phyloP scores from a whole-genome alignment of 192 early-diverging fungal genomes.

The Backusella sp. region DNA sequence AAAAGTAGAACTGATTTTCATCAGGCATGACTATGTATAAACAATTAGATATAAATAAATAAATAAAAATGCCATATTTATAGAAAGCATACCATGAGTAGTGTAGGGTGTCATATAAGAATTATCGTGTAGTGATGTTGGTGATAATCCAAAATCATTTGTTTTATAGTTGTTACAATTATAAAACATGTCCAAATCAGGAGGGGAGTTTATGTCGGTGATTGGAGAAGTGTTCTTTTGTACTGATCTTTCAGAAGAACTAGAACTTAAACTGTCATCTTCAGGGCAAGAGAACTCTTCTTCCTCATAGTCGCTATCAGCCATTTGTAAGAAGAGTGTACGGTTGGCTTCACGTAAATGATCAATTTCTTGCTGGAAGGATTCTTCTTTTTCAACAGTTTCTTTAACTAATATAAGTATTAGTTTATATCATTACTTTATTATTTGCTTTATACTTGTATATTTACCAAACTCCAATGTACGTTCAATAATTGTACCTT shows the following conservation, averaged over 20 bases:
- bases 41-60: not conserved
- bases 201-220: not conserved
- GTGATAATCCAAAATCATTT: not conserved
- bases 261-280: not conserved
- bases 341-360: slow-evolving; percentile 22
- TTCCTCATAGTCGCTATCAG: slow-evolving; percentile 5
- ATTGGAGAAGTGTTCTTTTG: not conserved
- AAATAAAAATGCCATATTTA: not conserved
- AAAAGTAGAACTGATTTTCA: slow-evolving; percentile 4
- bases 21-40: not conserved
- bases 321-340: slow-evolving; percentile 7
- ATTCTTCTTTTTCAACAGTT: slow-evolving; percentile 32
- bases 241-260: not conserved
- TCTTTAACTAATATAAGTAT: slow-evolving; percentile 24
- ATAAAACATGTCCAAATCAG: not conserved
- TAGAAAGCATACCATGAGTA: not conserved
- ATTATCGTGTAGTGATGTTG: not conserved
- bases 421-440: slow-evolving; percentile 41
- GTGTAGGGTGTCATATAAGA: not conserved
- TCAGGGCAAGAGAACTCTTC: not conserved
- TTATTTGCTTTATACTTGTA: not conserved
- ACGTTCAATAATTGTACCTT: slow-evolving; percentile 76
- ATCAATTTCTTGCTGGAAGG: slow-evolving; percentile 25
- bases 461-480: slow-evolving; percentile 60
- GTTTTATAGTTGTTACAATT: not conserved